phyloP scores from a whole-genome alignment of 331 rosid species.

The Prunus yedoensis region DNA sequence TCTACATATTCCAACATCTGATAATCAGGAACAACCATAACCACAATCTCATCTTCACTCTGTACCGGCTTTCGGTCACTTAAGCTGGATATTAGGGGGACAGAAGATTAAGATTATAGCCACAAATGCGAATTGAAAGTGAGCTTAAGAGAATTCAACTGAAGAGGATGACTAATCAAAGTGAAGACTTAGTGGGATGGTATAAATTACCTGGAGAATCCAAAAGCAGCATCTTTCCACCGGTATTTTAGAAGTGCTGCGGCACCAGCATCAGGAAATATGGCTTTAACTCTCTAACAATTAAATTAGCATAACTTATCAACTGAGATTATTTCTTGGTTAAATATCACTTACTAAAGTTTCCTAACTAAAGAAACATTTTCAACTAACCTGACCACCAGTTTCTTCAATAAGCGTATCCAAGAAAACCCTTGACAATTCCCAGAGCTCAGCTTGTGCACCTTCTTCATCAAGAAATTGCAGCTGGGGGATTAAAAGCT shows the following conservation, averaged over 20 bases:
- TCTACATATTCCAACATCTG: constrained; percentile 94
- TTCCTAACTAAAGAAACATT: neutral
- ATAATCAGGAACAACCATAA: constrained; percentile 93
- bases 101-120: constrained; percentile 7
- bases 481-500: constrained; percentile 93
- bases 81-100: constrained; percentile 56
- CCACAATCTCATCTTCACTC: constrained; percentile 82
- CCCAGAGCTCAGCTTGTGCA: constrained; percentile 98
- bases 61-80: constrained; percentile 84
- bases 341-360: neutral
- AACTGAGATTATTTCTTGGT: constrained; percentile 3
- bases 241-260: constrained; percentile 82
- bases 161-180: neutral
- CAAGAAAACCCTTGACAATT: constrained; percentile 72
- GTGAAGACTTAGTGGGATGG: neutral
- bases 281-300: constrained; percentile 80
- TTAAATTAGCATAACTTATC: constrained; percentile 40
- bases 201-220: constrained; percentile 74
- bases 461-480: constrained; percentile 97
- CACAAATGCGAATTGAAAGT: no score
- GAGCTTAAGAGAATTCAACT: neutral
- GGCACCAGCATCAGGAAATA: constrained; percentile 98
- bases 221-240: constrained; percentile 82
- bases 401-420: constrained; percentile 74
- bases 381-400: constrained; percentile 57